A percentile compares a stretch with the other conserved stretches of the same genome.
phyloP scores from a whole-genome alignment of 2,329 filamentous ascomycete genomes.

The Cyphellophora attinorum region DNA sequence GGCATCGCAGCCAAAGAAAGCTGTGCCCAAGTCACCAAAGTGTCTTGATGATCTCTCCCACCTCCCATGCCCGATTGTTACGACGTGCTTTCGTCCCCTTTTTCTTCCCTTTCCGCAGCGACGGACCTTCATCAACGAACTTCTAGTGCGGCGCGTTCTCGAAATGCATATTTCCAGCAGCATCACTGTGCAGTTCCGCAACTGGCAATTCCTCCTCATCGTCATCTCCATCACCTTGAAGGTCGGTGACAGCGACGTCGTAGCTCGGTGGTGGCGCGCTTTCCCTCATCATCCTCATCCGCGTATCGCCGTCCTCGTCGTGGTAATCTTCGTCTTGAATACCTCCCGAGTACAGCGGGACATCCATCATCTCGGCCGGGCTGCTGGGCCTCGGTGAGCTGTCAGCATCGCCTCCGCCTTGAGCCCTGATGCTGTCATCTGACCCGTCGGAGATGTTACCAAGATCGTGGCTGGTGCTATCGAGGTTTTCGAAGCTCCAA shows the following conservation, averaged over 20 bases:
- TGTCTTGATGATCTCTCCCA: too few species aligned
- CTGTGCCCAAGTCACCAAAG: too few species aligned
- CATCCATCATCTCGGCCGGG: background rate
- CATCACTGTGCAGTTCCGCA: slow-evolving; percentile 12
- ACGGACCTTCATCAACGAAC: too few species aligned
- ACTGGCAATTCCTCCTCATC: slow-evolving; percentile 15
- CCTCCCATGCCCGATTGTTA: too few species aligned
- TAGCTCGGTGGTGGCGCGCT: slow-evolving; percentile 14
- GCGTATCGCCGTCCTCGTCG: background rate
- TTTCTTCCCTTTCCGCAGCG: too few species aligned
- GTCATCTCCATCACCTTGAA: slow-evolving; percentile 5
- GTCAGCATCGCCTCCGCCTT: background rate
- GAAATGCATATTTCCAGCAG: background rate
- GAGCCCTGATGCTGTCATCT: background rate
- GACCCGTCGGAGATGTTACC: background rate
- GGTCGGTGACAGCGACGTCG: background rate
- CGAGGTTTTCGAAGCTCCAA: slow-evolving; percentile 29
- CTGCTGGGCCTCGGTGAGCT: slow-evolving; percentile 2
- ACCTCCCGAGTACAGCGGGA: background rate
- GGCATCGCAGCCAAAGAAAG: too few species aligned
- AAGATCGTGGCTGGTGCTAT: slow-evolving; percentile 24
- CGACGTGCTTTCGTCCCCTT: too few species aligned
- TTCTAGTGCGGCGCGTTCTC: background rate
- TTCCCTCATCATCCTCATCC: slow-evolving; percentile 10
- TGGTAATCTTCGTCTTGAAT: too few species aligned